Base-by-base conservation (phyloP, 495 filamentous ascomycete genomes). In the Neurospora sp. region DNA sequence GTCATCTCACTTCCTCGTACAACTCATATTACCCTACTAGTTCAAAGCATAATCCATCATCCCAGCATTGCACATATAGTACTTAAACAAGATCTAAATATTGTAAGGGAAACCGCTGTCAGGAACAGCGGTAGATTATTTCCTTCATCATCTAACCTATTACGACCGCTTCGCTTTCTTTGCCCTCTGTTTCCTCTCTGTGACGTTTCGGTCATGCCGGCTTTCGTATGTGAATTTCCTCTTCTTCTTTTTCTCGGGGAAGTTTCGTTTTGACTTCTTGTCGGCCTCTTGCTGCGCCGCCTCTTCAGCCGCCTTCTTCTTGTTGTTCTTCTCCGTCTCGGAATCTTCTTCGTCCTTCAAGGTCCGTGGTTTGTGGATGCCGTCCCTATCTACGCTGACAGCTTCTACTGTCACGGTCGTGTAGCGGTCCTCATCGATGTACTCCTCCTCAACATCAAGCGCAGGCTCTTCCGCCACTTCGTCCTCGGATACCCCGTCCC, bases 381-480 rank as follows among this genome's bases (percentile, higher is more conserved):
- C 92, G 73, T 92, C 89, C 70, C 88, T 89, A 3, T 92, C 89
- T 9, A 95, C 84, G 76, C 91, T 91, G 79, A 99, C 93, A n/a
- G 91, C 91, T 79, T 97, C 94, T 0, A 99, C 89, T 0, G 93
- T 97, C 39, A 99, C 96, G 4, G 92, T 96, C 20, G 95, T 97
- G 78, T 92, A 96, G 80, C 91, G 92, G 78, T 97, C 95, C 81
- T 98, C 96, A 82, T 99, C 96, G 73, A 97, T 88, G 82, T 97
- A 99, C 81, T 97, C 94, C 71, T 95, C 94, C 77, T 98, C 93
- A 75, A 91, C 89, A 79, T 94, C 89, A 22, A 96, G 81, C 9
- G 82, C 80, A 42, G 82, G 79, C 69, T 79, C 75, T 22, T 76
- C 79, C 4, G 79, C 78, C 5, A 85, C 84, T 5, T 86, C 85